Percentiles rank a stretch among this genome's conserved stretches.
These are phyloP conservation scores for Chaetomium fimeti DNA, from an alignment of 495 filamentous ascomycete genomes.

Conservation along the genomic window DNA sequence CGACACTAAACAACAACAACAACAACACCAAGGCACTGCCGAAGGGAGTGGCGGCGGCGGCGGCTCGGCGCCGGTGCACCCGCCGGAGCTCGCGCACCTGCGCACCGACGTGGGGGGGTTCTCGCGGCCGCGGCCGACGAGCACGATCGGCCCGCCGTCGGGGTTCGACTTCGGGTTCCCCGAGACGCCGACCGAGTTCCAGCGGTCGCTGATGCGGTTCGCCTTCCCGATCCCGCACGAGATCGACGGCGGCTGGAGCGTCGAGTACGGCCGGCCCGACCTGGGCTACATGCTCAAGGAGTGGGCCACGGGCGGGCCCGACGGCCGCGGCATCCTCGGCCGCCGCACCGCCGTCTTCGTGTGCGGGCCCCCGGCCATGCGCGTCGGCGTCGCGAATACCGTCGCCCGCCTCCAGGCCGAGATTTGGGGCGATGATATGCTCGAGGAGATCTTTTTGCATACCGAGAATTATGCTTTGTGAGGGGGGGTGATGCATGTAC, in stretches of 20 bases:
- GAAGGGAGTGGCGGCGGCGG: background rate
- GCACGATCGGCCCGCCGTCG: conserved; percentile 47
- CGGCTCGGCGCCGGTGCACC: conserved; percentile 27
- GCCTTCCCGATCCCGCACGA: conserved; percentile 68
- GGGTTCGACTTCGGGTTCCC: conserved; percentile 77
- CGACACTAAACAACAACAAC: conserved; percentile 20
- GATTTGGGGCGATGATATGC: conserved; percentile 71
- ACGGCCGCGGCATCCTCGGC: conserved; percentile 67
- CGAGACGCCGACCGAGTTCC: conserved; percentile 70
- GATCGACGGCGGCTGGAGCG: conserved; percentile 77
- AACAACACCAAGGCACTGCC: conserved; percentile 16
- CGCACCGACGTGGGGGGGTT: conserved; percentile 44
- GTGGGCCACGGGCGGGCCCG: conserved; percentile 61
- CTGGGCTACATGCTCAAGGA: conserved; percentile 79
- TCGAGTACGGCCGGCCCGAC: conserved; percentile 91
- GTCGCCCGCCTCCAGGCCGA: conserved; percentile 79
- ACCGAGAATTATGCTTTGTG: conserved; percentile 89
- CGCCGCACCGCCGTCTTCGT: conserved; percentile 88
- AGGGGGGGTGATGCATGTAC: background rate
- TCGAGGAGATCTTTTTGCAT: conserved; percentile 92
- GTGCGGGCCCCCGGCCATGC: conserved; percentile 83
- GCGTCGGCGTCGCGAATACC: conserved; percentile 77
- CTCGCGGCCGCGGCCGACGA: conserved; percentile 38
- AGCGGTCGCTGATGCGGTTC: conserved; percentile 82
- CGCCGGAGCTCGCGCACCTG: conserved; percentile 54